These are phyloP conservation scores for Malania oleifera DNA, from an alignment of 164 flowering plant species.

Conservation along the genomic window DNA sequence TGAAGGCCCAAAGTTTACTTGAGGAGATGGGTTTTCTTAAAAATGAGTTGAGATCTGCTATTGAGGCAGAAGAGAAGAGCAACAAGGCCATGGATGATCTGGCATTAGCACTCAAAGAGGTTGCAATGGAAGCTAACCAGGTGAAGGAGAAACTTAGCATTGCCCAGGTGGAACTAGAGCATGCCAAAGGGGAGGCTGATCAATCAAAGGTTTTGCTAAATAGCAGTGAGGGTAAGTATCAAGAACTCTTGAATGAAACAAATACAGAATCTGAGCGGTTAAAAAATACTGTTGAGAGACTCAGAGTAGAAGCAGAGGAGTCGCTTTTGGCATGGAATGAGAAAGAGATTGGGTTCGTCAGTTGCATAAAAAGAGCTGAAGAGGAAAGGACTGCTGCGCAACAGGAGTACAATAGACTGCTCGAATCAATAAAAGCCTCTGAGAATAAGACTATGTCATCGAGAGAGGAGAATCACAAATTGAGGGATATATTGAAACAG, in stretches of 20 bases:
- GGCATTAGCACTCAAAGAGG: constrained; percentile 69
- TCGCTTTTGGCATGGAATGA: constrained; percentile 58
- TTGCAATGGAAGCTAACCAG: constrained; percentile 47
- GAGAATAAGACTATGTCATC: constrained; percentile 35
- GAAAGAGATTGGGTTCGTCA: constrained; percentile 66
- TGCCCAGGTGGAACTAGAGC: constrained; percentile 32
- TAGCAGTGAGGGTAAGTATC: constrained; percentile 33
- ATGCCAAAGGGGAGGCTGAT: constrained; percentile 35
- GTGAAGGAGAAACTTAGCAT: constrained; percentile 41
- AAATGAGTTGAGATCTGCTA: constrained; percentile 51
- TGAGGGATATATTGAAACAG: constrained; percentile 77
- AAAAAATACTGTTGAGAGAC: constrained; percentile 47
- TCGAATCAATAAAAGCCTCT: constrained; percentile 27
- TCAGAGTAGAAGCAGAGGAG: constrained; percentile 73
- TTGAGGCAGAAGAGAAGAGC: constrained; percentile 66
- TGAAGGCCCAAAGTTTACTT: constrained; percentile 17
- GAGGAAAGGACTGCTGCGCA: constrained; percentile 40
- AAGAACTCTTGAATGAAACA: constrained; percentile 37
- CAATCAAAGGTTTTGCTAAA: constrained; percentile 22
- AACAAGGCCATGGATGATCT: constrained; percentile 80
- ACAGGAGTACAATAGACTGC: constrained; percentile 39
- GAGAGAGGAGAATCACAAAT: constrained; percentile 56
- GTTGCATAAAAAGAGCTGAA: constrained; percentile 61
- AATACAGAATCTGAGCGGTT: constrained; percentile 45
- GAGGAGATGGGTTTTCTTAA: constrained; percentile 37